These are phyloP conservation scores for Didymosphaeria variabile DNA, from an alignment of 2,329 filamentous ascomycete species.

Conservation along the genomic window DNA sequence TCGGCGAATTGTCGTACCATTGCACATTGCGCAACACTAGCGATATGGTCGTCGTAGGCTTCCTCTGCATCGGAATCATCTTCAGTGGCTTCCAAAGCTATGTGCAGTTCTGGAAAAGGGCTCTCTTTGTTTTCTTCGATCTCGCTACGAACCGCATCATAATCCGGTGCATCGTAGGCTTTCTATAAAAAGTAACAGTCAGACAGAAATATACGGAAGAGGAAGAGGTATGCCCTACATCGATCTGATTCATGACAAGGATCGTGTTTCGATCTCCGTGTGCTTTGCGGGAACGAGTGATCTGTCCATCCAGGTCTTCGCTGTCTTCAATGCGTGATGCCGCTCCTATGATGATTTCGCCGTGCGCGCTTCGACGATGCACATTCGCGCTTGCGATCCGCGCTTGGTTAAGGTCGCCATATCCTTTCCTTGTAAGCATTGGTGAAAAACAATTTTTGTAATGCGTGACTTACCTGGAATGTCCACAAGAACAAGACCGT, in stretches of 20 bases:
- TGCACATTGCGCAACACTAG: no score
- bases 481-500: conserved; percentile 2
- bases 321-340: neutral
- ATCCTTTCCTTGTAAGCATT: neutral
- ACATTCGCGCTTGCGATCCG: conserved; percentile 1
- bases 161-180: no score
- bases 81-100: no score
- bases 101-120: no score
- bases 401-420: conserved; percentile 1
- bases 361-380: neutral
- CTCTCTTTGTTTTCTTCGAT: no score
- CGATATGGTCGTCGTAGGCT: no score
- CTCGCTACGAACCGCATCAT: no score
- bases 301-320: neutral
- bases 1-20: no score
- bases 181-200: no score
- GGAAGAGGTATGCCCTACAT: neutral
- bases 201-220: neutral
- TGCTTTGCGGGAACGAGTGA: neutral
- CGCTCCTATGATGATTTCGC: neutral
- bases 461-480: conserved; percentile 4
- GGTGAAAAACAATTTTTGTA: no score
- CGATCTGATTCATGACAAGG: neutral
- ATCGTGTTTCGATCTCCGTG: neutral
- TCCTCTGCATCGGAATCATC: no score